Conservation (phyloP, 139 green algal genomes). For the Pedinophyceae sp. region DNA sequence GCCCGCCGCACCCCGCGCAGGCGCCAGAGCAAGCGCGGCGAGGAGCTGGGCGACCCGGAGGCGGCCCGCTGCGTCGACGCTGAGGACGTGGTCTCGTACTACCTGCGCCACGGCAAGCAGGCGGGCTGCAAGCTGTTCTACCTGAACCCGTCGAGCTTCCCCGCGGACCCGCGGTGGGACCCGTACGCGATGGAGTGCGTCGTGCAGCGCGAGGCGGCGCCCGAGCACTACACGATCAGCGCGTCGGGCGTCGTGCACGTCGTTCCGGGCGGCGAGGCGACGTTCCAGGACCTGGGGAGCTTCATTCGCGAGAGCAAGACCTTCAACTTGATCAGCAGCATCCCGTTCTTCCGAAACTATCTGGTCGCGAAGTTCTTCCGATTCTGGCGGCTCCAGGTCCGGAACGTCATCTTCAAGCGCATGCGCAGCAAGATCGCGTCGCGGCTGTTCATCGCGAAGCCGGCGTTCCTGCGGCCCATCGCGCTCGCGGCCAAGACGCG, state of each 20-base stretch:
- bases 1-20: too few species aligned
- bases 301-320: neutral
- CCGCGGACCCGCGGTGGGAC: neutral
- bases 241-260: neutral
- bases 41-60: too few species aligned
- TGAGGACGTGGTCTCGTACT: neutral
- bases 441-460: neutral
- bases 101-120: neutral
- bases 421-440: neutral
- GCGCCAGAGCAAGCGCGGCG: too few species aligned
- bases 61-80: too few species aligned
- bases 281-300: neutral
- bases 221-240: neutral
- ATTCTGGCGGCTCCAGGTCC: neutral
- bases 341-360: neutral
- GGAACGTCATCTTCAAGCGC: neutral
- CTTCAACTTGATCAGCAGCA: neutral
- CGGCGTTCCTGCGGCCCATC: neutral
- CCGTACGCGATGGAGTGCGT: neutral
- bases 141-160: neutral
- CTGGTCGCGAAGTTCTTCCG: neutral
- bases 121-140: neutral
- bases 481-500: too few species aligned
- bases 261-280: neutral
- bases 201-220: neutral